These are phyloP conservation scores for Mesembryanthemum crystallinum DNA, from an alignment of 148 eudicot species.

Conservation along the genomic window DNA sequence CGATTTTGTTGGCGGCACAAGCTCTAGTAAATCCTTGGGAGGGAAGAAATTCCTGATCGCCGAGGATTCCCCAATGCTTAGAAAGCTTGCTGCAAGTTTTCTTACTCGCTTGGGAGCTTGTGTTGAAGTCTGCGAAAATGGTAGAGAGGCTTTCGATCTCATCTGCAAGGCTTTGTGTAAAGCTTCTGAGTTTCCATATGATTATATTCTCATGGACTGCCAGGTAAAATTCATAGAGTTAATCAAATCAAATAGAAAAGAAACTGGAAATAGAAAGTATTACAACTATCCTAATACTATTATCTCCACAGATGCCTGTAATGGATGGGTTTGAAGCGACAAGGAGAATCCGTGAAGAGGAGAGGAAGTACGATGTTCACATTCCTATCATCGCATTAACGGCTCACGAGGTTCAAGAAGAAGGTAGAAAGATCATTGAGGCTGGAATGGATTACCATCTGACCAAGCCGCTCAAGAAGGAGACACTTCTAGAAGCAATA, in stretches of 20 bases:
- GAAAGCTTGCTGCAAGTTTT: conserved; percentile 18
- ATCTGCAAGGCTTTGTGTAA: conserved; percentile 9
- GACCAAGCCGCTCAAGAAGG: conserved; percentile 50
- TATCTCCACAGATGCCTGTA: conserved; percentile 53
- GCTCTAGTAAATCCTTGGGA: conserved; percentile 16
- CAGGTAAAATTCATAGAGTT: conserved; percentile 14
- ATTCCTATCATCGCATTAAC: conserved; percentile 74
- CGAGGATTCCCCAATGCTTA: conserved; percentile 17
- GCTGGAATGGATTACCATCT: conserved; percentile 64
- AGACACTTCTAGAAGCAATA: conserved; percentile 39
- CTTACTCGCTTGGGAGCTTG: conserved; percentile 20
- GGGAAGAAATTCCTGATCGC: conserved; percentile 29
- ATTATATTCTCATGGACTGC: conserved; percentile 65
- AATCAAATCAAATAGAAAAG: background rate
- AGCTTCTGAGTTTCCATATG: conserved; percentile 42
- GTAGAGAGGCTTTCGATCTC: conserved; percentile 24
- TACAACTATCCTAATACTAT: too few relatives aligned
- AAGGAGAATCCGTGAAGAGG: conserved; percentile 54
- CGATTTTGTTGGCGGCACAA: background rate
- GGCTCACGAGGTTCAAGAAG: conserved; percentile 50
- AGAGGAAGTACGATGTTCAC: conserved; percentile 41
- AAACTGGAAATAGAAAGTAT: background rate
- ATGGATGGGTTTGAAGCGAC: conserved; percentile 79
- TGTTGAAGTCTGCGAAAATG: conserved; percentile 23
- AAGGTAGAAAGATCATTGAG: conserved; percentile 34